Evolutionary conservation across 306 rosid species (phyloP), one percentile per base, ranked within the genome.

Genomic region (Cucurbita argyrosperma): DNA sequence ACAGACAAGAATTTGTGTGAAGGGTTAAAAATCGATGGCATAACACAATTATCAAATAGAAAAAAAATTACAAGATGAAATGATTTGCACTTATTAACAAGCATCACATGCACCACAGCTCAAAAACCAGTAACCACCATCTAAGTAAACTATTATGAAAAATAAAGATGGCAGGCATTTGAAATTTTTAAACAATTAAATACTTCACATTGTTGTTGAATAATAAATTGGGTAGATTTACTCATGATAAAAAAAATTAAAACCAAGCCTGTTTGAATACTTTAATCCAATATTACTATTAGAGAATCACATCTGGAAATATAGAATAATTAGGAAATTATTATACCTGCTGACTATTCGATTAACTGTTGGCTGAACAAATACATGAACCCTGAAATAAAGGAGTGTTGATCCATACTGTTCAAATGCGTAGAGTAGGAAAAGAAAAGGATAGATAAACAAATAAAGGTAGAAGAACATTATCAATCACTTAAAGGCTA

Each of bases 301-400:
- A 38, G 49, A 16, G 69, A 38, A 38, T 38, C 14, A 8, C 69
- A 38, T 62, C 26, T 38, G 39, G 38, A 26, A 15, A n/a, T 39
- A 13, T 63, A 53, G 10, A 19, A 50, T 54, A 52, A 50, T 18
- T 26, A 38, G 21, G 6, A 66, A 18, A 26, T 23, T 45, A 43
- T 6, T 42, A 78, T 71, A 87, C 98, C 98, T 93, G 97, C 83
- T 89, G 53, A 89, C 89, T 57, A 90, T 95, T 56, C 98, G 98
- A 77, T 84, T 86, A 63, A 82, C 82, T n/a, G 94, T 86, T 84
- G 98, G 98, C 64, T 86, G 98, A 81, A 83, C 88, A 90, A 93
- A 90, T 61, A 86, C 78, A 80, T 89, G 97, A 84, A 93, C 97
- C 97, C 97, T 93, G 90, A 82, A 78, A 79, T 38, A 75, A 76